phyloP scores from a whole-genome alignment of 306 rosid species.

The Prinsepia uniflora region DNA sequence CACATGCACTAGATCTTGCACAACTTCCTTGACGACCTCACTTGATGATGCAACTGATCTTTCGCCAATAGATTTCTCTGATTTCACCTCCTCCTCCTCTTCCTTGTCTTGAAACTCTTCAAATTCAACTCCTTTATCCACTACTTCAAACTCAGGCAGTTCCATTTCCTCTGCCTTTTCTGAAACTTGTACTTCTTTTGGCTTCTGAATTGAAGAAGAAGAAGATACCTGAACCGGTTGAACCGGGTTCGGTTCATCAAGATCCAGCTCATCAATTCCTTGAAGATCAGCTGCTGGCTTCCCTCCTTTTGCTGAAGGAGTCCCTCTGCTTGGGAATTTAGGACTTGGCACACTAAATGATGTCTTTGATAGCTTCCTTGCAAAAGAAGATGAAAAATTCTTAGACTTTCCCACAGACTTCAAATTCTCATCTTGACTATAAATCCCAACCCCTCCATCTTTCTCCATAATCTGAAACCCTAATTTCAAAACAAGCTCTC shows the following conservation, averaged over 20 bases:
- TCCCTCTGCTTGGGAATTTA: constrained; percentile 55
- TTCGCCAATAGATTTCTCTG: constrained; percentile 43
- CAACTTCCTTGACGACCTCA: constrained; percentile 79
- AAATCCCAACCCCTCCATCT: constrained; percentile 80
- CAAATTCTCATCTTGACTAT: constrained; percentile 40
- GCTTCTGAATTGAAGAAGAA: constrained; percentile 36
- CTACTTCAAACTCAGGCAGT: constrained; percentile 82
- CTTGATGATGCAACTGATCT: constrained; percentile 52
- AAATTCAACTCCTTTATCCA: constrained; percentile 86
- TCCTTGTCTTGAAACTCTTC: constrained; percentile 66
- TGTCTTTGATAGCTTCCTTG: constrained; percentile 73
- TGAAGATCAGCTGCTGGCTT: constrained; percentile 34
- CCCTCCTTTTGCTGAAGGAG: constrained; percentile 47
- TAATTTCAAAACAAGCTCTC: constrained; percentile 76
- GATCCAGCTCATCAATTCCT: constrained; percentile 84
- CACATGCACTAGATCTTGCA: constrained; percentile 50
- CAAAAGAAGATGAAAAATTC: constrained; percentile 42
- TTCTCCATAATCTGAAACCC: constrained; percentile 97
- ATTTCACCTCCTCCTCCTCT: constrained; percentile 37
- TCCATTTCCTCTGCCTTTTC: constrained; percentile 65
- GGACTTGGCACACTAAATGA: constrained; percentile 96
- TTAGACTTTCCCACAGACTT: constrained; percentile 39
- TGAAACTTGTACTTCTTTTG: constrained; percentile 37
- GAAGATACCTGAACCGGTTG: constrained; percentile 31
- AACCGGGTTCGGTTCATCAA: constrained; percentile 77